Evolutionary conservation across 2,329 filamentous ascomycete species (phyloP).

Genomic region (Aureobasidium sp.): DNA sequence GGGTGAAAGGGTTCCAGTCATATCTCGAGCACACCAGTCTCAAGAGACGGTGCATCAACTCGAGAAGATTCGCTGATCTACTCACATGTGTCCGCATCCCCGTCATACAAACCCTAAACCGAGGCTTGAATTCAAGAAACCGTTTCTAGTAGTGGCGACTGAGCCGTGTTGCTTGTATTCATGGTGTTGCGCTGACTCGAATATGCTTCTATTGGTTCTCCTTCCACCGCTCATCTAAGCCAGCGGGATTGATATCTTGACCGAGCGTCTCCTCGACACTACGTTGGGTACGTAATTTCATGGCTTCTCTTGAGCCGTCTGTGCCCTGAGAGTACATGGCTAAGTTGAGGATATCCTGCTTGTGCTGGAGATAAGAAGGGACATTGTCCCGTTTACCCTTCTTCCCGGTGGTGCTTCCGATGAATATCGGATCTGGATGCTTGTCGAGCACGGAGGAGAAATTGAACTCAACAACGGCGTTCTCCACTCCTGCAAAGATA

Average conservation of each 20-base stretch:
- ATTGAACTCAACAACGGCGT: slow-evolving; percentile 37
- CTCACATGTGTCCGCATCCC: background rate
- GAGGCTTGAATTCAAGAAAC: background rate
- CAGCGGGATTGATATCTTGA: slow-evolving; percentile 17
- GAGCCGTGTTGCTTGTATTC: background rate
- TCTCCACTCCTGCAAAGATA: slow-evolving; percentile 44
- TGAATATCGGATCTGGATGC: slow-evolving; percentile 34
- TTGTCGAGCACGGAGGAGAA: slow-evolving; percentile 38
- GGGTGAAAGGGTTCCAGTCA: background rate
- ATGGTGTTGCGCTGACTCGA: background rate
- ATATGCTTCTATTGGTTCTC: background rate
- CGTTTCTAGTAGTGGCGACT: background rate
- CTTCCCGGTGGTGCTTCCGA: background rate
- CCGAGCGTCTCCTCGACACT: slow-evolving; percentile 26
- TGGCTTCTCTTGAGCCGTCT: slow-evolving; percentile 24
- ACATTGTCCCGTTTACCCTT: background rate
- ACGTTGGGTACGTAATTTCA: slow-evolving; percentile 36
- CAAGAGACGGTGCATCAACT: background rate
- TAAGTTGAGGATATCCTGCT: slow-evolving; percentile 34
- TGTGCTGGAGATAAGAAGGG: slow-evolving; percentile 22
- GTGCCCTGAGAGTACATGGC: slow-evolving; percentile 42
- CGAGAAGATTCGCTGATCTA: background rate
- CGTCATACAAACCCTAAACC: background rate
- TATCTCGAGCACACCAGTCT: too few relatives aligned
- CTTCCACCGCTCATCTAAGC: slow-evolving; percentile 36